A percentile compares a stretch with the other conserved stretches of the same genome.
These are phyloP conservation scores for Aspergillus nomiae DNA, from an alignment of 2,329 filamentous ascomycete genomes.

Conservation along the genomic window DNA sequence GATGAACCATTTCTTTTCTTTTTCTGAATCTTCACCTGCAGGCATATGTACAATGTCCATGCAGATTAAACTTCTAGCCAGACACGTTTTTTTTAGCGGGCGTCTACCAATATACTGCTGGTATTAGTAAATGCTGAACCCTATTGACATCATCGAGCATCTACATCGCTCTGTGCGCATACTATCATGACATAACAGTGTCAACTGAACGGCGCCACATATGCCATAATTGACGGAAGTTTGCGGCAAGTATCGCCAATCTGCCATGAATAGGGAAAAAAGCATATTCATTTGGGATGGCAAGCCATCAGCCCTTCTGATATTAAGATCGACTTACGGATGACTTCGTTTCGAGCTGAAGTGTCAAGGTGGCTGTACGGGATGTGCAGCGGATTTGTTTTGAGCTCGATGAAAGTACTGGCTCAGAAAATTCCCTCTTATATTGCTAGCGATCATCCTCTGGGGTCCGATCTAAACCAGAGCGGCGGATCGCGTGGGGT, in stretches of 20 bases:
- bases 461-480: neutral
- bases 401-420: slow-evolving; percentile 4
- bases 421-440: slow-evolving; percentile 17
- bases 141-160: neutral
- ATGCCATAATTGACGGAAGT: neutral
- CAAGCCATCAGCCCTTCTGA: neutral
- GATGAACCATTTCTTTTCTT: neutral
- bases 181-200: neutral
- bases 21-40: neutral
- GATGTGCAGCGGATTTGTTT: neutral
- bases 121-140: neutral
- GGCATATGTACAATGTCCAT: neutral
- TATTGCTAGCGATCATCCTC: neutral
- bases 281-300: neutral
- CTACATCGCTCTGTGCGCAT: neutral
- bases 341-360: neutral
- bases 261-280: neutral
- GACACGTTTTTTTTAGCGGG: neutral
- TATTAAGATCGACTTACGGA: neutral
- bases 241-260: neutral
- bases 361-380: slow-evolving; percentile 1
- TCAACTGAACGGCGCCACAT: neutral
- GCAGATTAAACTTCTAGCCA: neutral
- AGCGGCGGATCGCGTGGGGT: slow-evolving; percentile 13
- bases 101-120: neutral